These are phyloP conservation scores for Pseudogymnoascus sp. DNA, from an alignment of 2,329 filamentous ascomycete genomes.

Conservation along the genomic window DNA sequence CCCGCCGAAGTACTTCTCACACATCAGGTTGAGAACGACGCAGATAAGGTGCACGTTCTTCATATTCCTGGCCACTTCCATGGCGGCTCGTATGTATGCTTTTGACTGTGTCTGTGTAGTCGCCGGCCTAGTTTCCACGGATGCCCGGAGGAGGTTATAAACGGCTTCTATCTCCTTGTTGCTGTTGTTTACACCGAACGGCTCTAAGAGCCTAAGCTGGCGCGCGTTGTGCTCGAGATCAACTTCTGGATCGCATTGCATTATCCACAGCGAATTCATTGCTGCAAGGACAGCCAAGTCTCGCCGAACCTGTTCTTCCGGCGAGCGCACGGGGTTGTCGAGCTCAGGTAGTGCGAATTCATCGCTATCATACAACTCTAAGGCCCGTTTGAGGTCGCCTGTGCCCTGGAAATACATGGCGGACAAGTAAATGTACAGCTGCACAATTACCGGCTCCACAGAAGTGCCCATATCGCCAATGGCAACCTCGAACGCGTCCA, in stretches of 20 bases:
- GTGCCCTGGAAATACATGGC: constrained; percentile 71
- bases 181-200: constrained; percentile 59
- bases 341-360: constrained; percentile 45
- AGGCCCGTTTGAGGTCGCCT: constrained; percentile 62
- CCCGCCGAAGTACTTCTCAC: constrained; percentile 51
- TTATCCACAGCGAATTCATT: constrained; percentile 65
- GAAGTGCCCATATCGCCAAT: constrained; percentile 20
- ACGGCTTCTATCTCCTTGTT: constrained; percentile 72
- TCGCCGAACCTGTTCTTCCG: constrained; percentile 43
- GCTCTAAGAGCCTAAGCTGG: constrained; percentile 58
- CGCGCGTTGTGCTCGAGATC: constrained; percentile 51
- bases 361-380: constrained; percentile 56
- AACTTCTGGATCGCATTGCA: constrained; percentile 53
- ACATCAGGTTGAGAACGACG: constrained; percentile 80
- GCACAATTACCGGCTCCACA: constrained; percentile 20
- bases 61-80: constrained; percentile 60
- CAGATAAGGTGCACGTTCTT: constrained; percentile 74
- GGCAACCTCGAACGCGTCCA: constrained; percentile 21
- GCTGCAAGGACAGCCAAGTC: constrained; percentile 60
- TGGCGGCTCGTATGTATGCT: constrained; percentile 64
- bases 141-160: constrained; percentile 67
- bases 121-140: constrained; percentile 53
- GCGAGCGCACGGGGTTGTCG: constrained; percentile 31
- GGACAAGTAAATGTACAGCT: constrained; percentile 51
- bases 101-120: constrained; percentile 70